Evolutionary conservation across 768 basidiomycete genomes (phyloP), one percentile per base, ranked within the genome.

Genomic region (Lactarius sanguifluus): DNA sequence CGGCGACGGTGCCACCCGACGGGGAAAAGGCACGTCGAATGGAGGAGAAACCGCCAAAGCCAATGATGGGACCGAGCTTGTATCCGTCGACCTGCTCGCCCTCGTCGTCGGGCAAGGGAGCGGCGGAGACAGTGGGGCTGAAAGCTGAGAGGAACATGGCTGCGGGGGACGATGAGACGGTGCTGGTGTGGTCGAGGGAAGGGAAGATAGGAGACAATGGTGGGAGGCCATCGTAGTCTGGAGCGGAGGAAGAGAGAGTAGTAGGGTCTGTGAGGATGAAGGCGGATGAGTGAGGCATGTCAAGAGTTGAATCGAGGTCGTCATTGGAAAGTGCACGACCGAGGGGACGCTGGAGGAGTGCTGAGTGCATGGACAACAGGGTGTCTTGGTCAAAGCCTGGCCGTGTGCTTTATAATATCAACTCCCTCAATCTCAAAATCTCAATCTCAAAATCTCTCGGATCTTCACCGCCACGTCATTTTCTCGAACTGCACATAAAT

Each of bases 11-110:
- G 38, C 87, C 91, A 2, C 89, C 87, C 4, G 82, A 76, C 8
- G 86, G 81, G 10, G 85, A 82, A 4, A 77, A 85, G 1, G 89
- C 94, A 7, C 84, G 83, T 61, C 90, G 79, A 65, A 96, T 91
- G 65, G 86, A 86, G 16, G 92, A 92, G 75, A 93, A 92, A 8
- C 86, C 90, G 10, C 95, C 94, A 66, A 84, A 81, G 30, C 91
- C 94, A 15, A 96, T 83, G 70, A 90, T 79, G 36, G 81, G 81
- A 18, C 92, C 94, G 0, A 97, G 82, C 8, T 82, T 84, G 73
- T 94, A 96, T 12, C 89, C 88, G 0, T 84, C 81, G 13, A 95
- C 81, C 28, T 78, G 72, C 61, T 88, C 80, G 3, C 91, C 91
- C 71, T 90, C 88, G 20, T 82, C 84, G 70, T 93, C 90, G 6